Base-by-base conservation (phyloP, 805 yeast genomes). In the Nematodospora valgi region DNA sequence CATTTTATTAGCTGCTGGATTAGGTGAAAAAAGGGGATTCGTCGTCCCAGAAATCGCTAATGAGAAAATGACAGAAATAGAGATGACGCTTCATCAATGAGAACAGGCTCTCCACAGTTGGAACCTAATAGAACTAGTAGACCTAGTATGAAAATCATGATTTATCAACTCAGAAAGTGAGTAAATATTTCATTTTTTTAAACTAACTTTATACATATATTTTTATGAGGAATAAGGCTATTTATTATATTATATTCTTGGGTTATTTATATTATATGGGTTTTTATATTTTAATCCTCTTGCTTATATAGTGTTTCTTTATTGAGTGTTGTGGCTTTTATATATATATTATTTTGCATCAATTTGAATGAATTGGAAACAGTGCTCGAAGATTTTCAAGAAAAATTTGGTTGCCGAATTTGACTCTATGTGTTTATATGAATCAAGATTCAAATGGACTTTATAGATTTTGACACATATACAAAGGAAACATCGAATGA, bases 401-500 rank as follows among this genome's bases (percentile, higher is more conserved):
- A 34, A 31, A 21, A 15, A 22, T 14, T 4, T 10, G 17, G 17
- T 27, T 15, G 8, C 9, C n/a, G n/a, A n/a, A n/a, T n/a, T n/a
- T n/a, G n/a, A n/a, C n/a, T n/a, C n/a, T n/a, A n/a, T n/a, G n/a
- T n/a, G n/a, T n/a, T n/a, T n/a, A n/a, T 27, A 6, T 26, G 6
- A 15, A 6, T 6, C 19, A 27, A 27, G 6, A 16, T 15, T 4
- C 4, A 16, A 5, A 67, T 67, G 73, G 73, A 67, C 46, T 67
- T 64, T 39, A 54, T 67, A 22, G 71, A 61, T 33, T 64, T 58
- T 32, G 70, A 64, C 22, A 47, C 64, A 15, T 60, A 58, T 35
- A 47, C 53, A 27, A 33, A 33, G 32, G 31, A 24, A 8, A 20
- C 18, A 21, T 14, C 24, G 14, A 23, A 11, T 13, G 23, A 26